Percentiles rank a stretch among this genome's conserved stretches.
Conservation (phyloP, 2,329 filamentous ascomycete species). For the Emmonsia crescens region DNA sequence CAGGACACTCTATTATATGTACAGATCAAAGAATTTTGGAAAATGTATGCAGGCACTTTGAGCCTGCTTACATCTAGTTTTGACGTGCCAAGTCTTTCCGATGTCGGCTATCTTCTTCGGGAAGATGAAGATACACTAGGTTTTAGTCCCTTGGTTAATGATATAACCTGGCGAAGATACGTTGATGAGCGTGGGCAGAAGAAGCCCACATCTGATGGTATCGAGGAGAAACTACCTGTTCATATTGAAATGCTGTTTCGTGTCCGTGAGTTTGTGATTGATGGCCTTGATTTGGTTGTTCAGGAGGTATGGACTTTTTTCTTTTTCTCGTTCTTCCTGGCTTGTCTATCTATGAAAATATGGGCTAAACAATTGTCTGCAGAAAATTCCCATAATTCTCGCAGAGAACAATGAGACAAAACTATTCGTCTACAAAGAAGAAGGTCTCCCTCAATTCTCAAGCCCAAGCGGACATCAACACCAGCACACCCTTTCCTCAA, state of each 20-base stretch:
- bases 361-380: conserved; percentile 12
- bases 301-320: conserved; percentile 28
- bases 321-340: conserved; percentile 5
- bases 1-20: conserved; percentile 45
- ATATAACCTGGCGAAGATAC: conserved; percentile 43
- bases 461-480: conserved; percentile 32
- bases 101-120: conserved; percentile 52
- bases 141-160: conserved; percentile 49
- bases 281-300: conserved; percentile 49
- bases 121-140: conserved; percentile 58
- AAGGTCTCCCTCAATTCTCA: conserved; percentile 40
- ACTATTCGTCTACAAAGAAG: conserved; percentile 44
- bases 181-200: conserved; percentile 32
- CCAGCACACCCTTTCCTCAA: conserved; percentile 28
- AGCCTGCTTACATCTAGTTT: conserved; percentile 51
- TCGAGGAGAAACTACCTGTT: conserved; percentile 43
- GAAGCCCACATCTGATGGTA: conserved; percentile 44
- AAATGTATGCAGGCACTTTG: conserved; percentile 51
- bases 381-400: conserved; percentile 39
- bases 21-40: conserved; percentile 54
- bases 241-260: conserved; percentile 58
- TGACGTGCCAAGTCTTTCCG: conserved; percentile 44
- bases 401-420: conserved; percentile 35
- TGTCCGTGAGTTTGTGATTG: conserved; percentile 51
- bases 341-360: conserved; percentile 12